These are phyloP conservation scores for Trametopsis cervina DNA, from an alignment of 768 basidiomycete species.

Conservation along the genomic window DNA sequence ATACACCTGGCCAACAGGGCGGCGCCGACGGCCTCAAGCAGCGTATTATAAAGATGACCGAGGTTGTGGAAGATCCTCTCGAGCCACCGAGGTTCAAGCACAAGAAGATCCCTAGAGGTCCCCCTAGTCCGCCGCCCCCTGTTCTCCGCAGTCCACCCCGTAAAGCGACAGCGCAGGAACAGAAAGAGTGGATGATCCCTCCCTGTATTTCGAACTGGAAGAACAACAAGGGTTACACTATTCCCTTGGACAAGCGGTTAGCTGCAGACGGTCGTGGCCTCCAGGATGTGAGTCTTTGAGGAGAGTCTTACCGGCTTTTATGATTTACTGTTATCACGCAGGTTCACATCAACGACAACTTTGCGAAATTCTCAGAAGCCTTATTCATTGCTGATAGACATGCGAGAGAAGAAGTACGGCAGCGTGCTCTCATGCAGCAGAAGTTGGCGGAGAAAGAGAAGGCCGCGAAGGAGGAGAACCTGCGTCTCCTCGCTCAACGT, in stretches of 20 bases:
- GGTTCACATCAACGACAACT: constrained; percentile 99
- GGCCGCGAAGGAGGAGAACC: constrained; percentile 91
- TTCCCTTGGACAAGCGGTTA: constrained; percentile 94
- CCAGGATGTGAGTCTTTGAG: constrained; percentile 70
- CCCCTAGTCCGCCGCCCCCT: constrained; percentile 93
- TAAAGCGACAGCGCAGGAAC: constrained; percentile 93
- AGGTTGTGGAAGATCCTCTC: constrained; percentile 94
- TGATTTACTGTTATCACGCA: too few relatives aligned
- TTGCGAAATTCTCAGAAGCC: constrained; percentile 97
- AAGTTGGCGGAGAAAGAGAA: constrained; percentile 99
- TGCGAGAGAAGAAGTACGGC: constrained; percentile 95
- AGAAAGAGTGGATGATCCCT: constrained; percentile 99
- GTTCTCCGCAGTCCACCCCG: constrained; percentile 92
- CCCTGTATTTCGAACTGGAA: constrained; percentile 99
- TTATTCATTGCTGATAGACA: constrained; percentile 94
- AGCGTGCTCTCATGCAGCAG: constrained; percentile 96
- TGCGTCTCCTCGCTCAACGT: constrained; percentile 89
- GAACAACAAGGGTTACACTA: constrained; percentile 99
- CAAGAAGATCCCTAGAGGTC: constrained; percentile 97
- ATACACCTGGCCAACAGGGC: constrained; percentile 90
- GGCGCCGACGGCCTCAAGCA: constrained; percentile 72
- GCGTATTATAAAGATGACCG: constrained; percentile 98
- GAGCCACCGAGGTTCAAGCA: constrained; percentile 98
- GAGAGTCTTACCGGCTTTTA: too few relatives aligned
- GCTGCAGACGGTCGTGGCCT: constrained; percentile 98